Evolutionary conservation across 2,329 filamentous ascomycete species (phyloP), one percentile per base, ranked within the genome.

Genomic region (Paracoccidioides brasiliensis): DNA sequence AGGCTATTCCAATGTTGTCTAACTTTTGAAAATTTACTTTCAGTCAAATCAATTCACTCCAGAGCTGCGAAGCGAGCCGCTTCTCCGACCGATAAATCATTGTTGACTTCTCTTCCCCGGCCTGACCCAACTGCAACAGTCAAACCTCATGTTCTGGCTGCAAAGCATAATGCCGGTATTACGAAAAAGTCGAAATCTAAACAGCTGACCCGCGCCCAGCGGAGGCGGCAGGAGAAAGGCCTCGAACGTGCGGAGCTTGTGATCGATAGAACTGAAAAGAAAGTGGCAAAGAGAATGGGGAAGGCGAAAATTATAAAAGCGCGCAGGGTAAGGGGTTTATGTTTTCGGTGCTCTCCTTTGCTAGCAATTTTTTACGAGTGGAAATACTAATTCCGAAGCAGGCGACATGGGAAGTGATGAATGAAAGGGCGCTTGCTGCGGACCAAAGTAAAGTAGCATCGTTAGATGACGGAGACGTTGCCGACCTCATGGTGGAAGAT

Each of bases 1-100:
- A 22, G 22, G 22, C 22, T 22, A 22, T 22, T 22, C 22, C 22
- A 22, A 22, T 22, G 22, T 22, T 2, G 22, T 22, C 60, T 60
- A 58, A 61, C 50, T 44, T 6, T 10, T 10, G 15, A 6, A 48
- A 35, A 48, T 30, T 10, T 48, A 44, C n/a, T 32, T 41, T 28
- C 58, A 82, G 79, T 73, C 57, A 70, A 74, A 51, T 78, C 78
- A 2, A 60, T 74, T 14, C 78, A 79, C 64, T 82, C 81, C 52
- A 79, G 81, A 56, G 80, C 80, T 55, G 79, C 79, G 41, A 76
- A 80, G 60, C 75, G 81, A 62, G 80, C 75, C 58, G 73, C 70
- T 54, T 80, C 78, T 5, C 80, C 80, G 22, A 64, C 77, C 50
- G 75, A 79, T 66, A 78, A 77, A 63, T 76, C 76, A 45, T 63